A percentile compares a stretch with the other conserved stretches of the same genome.
Evolutionary conservation across 2,329 filamentous ascomycete species (phyloP).

Genomic region (Ophiocordyceps camponoti-rufipedis): DNA sequence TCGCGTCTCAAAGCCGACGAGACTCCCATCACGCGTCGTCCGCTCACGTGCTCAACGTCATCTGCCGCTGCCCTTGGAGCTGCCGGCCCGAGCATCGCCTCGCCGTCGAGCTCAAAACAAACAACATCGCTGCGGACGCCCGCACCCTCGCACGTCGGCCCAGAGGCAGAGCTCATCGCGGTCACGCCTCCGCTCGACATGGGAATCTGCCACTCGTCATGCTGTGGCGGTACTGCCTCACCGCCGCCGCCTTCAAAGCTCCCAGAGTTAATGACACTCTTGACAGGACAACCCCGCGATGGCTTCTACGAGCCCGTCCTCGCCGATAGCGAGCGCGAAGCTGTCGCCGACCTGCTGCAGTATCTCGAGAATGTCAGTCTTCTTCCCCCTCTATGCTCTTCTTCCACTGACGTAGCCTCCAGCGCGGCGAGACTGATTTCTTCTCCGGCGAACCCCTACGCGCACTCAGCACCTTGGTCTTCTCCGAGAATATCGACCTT

Average conservation of each 20-base stretch:
- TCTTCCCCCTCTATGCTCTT: conserved; percentile 2
- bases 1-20: neutral
- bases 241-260: neutral
- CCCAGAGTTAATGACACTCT: conserved; percentile 10
- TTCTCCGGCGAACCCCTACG: conserved; percentile 89
- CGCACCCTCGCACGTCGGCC: neutral
- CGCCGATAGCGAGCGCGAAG: conserved; percentile 90
- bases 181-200: conserved; percentile 19
- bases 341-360: conserved; percentile 83
- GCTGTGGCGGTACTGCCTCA: conserved; percentile 28
- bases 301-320: conserved; percentile 73
- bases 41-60: neutral
- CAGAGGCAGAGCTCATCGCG: conserved; percentile 1
- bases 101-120: neutral
- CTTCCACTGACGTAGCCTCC: conserved; percentile 11
- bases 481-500: conserved; percentile 95
- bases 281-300: conserved; percentile 55
- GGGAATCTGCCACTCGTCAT: conserved; percentile 41
- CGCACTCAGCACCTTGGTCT: conserved; percentile 87
- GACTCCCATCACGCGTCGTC: neutral
- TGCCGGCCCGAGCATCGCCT: neutral
- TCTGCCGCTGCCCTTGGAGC: neutral
- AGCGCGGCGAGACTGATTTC: conserved; percentile 96
- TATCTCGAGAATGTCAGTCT: conserved; percentile 82
- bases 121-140: neutral